A percentile compares a stretch with the other conserved stretches of the same genome.
These are phyloP conservation scores for Geotrichum phurueaensis DNA, from an alignment of 1,139 yeast genomes.

Conservation along the genomic window DNA sequence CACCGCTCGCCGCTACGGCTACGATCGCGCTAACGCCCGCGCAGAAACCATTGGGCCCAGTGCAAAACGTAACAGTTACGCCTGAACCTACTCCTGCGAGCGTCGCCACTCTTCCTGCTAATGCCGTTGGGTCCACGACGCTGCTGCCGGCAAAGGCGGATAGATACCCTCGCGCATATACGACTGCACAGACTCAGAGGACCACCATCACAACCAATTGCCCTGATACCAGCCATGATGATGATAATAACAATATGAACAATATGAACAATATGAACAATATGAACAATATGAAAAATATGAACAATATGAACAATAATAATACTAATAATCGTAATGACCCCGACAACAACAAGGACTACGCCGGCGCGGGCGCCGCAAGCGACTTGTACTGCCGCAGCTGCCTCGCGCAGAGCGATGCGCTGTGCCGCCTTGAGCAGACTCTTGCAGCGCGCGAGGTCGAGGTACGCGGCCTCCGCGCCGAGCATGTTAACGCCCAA, in stretches of 20 bases:
- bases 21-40: background rate
- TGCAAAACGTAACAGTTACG: background rate
- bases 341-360: background rate
- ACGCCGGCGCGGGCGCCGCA: background rate
- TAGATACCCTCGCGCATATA: background rate
- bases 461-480: slow-evolving; percentile 17
- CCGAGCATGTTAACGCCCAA: slow-evolving; percentile 23
- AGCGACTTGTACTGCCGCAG: slow-evolving; percentile 16
- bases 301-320: no score
- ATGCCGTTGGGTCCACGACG: background rate
- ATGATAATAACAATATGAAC: no score
- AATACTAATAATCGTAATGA: background rate
- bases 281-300: no score
- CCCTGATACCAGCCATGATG: background rate
- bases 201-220: background rate
- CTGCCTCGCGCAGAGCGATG: slow-evolving; percentile 16
- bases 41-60: background rate
- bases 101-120: background rate
- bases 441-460: slow-evolving; percentile 19
- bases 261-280: no score
- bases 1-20: background rate
- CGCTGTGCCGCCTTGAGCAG: slow-evolving; percentile 16
- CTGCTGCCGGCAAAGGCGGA: background rate
- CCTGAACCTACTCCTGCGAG: background rate
- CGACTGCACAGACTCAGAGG: background rate